Evolutionary conservation across 257 asterid species (phyloP).

Genomic region (Jacaranda mimosifolia): DNA sequence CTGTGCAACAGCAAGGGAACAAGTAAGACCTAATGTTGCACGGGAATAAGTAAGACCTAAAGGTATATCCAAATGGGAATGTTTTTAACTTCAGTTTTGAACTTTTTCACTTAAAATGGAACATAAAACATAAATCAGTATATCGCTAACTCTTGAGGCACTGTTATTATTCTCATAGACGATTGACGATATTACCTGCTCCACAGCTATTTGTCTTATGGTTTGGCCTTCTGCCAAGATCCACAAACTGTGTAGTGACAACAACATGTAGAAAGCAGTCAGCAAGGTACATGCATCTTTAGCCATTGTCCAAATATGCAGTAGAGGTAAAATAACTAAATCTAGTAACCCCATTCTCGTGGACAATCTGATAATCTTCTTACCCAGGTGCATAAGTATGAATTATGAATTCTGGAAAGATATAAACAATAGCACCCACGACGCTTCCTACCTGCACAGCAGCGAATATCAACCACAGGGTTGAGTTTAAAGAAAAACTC

Average conservation of each 20-base stretch:
- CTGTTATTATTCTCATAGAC: neutral
- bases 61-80: neutral
- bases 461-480: conserved; percentile 5
- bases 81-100: conserved; percentile 15
- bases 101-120: neutral
- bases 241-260: conserved; percentile 50
- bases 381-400: conserved; percentile 61
- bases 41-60: neutral
- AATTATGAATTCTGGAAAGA: conserved; percentile 50
- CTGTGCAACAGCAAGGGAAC: no score
- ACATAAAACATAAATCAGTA: no score
- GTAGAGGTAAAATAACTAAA: conserved; percentile 18
- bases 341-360: conserved; percentile 9
- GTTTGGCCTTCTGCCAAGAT: conserved; percentile 47
- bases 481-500: conserved; percentile 10
- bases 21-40: neutral
- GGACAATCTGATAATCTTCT: conserved; percentile 32
- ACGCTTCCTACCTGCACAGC: conserved; percentile 52
- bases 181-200: conserved; percentile 49
- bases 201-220: conserved; percentile 52
- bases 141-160: no score
- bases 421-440: conserved; percentile 47
- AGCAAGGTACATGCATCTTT: conserved; percentile 12
- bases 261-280: conserved; percentile 27
- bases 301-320: neutral